These are phyloP conservation scores for Solanum corneliomulleri DNA, from an alignment of 257 asterid genomes.

Conservation along the genomic window DNA sequence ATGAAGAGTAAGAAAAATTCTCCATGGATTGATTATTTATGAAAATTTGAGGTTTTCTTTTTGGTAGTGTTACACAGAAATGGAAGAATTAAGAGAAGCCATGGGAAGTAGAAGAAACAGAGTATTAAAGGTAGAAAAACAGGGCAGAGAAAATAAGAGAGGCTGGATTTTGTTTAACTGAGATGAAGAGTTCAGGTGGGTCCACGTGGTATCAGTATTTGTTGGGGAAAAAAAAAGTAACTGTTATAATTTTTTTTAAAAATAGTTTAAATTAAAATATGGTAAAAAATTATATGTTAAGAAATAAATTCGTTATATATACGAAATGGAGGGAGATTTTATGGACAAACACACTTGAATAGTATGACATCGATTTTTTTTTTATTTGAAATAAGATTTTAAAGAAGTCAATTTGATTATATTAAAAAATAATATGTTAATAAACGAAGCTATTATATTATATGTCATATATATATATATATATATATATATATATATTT, in stretches of 20 bases:
- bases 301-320: no score
- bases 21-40: conserved; percentile 4
- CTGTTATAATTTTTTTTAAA: no score
- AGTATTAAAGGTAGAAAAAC: neutral
- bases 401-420: no score
- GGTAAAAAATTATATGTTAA: no score
- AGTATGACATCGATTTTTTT: neutral
- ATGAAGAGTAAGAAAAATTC: conserved; percentile 17
- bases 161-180: neutral
- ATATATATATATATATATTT: no score
- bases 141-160: neutral
- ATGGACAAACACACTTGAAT: no score
- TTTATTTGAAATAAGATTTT: neutral
- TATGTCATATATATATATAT: no score
- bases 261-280: no score
- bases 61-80: neutral
- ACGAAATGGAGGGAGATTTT: accelerated
- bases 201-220: neutral
- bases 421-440: no score
- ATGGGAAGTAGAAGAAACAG: neutral
- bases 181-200: neutral
- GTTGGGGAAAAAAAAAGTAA: no score
- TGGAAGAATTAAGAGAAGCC: neutral
- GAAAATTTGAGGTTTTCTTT: neutral
- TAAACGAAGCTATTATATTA: no score